These are phyloP conservation scores for Fomitopsis pulvina DNA, from an alignment of 768 basidiomycete genomes.

Conservation along the genomic window DNA sequence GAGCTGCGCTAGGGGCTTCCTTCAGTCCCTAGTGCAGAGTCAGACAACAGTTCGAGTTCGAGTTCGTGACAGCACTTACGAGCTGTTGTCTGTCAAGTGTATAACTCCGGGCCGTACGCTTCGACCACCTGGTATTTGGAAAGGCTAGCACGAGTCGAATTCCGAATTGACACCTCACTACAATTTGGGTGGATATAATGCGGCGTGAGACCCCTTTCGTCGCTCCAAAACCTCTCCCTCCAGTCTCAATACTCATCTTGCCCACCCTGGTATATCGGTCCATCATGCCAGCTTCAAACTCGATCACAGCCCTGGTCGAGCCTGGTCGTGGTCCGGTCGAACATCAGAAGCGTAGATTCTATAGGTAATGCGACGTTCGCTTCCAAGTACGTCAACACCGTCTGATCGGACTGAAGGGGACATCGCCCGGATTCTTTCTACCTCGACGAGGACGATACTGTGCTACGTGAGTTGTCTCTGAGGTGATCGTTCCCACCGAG, in stretches of 20 bases:
- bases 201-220: not conserved
- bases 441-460: conserved; percentile 25
- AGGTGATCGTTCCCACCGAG: not conserved
- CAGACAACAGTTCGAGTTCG: too few species aligned
- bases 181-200: not conserved
- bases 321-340: not conserved
- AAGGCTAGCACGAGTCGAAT: not conserved
- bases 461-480: conserved; percentile 18
- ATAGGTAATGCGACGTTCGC: not conserved
- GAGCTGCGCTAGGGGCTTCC: too few species aligned
- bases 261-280: not conserved
- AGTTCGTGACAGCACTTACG: too few species aligned
- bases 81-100: not conserved
- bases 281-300: not conserved
- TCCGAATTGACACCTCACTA: not conserved
- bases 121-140: too few species aligned
- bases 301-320: not conserved
- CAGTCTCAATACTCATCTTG: not conserved
- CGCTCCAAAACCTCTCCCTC: not conserved
- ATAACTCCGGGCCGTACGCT: not conserved
- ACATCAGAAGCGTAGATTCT: not conserved
- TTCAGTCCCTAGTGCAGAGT: too few species aligned
- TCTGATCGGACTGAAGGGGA: conserved; percentile 16
- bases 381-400: not conserved
- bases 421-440: conserved; percentile 28